Evolutionary conservation across 1,284 basidiomycete species (phyloP).

Genomic region (Schizophyllum commune): DNA sequence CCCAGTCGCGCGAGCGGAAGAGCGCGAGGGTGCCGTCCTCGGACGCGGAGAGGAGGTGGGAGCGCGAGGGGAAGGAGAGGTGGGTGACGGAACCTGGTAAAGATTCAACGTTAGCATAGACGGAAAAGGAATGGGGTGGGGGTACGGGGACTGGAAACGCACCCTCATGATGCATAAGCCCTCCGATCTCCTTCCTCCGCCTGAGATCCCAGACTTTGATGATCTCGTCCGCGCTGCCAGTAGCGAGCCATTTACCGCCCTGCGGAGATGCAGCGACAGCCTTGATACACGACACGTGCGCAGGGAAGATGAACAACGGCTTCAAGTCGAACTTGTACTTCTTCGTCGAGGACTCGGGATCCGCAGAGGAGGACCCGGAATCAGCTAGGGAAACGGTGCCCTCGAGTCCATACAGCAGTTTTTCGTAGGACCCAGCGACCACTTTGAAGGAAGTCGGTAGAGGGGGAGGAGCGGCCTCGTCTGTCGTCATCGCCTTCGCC

Average conservation of each 20-base stretch:
- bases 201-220: slow-evolving; percentile 97
- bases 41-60: slow-evolving; percentile 84
- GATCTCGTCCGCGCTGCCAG: slow-evolving; percentile 91
- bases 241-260: slow-evolving; percentile 93
- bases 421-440: slow-evolving; percentile 91
- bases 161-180: slow-evolving; percentile 91
- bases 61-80: slow-evolving; percentile 80
- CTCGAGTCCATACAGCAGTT: slow-evolving; percentile 87
- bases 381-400: slow-evolving; percentile 42
- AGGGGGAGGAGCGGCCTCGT: slow-evolving; percentile 10
- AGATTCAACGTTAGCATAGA: not conserved
- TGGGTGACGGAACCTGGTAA: slow-evolving; percentile 80
- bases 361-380: slow-evolving; percentile 18
- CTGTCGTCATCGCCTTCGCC: slow-evolving; percentile 19
- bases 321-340: slow-evolving; percentile 46
- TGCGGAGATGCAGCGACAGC: slow-evolving; percentile 79
- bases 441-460: slow-evolving; percentile 72
- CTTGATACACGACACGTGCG: slow-evolving; percentile 90
- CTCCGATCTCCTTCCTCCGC: slow-evolving; percentile 87
- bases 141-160: slow-evolving; percentile 17
- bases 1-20: slow-evolving; percentile 92
- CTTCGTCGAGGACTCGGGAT: slow-evolving; percentile 19
- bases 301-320: slow-evolving; percentile 94
- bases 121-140: not conserved
- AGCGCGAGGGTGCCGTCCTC: slow-evolving; percentile 87